phyloP scores from a whole-genome alignment of 371 early-diverging fungal species.

The Paraphysoderma sedebokerense region DNA sequence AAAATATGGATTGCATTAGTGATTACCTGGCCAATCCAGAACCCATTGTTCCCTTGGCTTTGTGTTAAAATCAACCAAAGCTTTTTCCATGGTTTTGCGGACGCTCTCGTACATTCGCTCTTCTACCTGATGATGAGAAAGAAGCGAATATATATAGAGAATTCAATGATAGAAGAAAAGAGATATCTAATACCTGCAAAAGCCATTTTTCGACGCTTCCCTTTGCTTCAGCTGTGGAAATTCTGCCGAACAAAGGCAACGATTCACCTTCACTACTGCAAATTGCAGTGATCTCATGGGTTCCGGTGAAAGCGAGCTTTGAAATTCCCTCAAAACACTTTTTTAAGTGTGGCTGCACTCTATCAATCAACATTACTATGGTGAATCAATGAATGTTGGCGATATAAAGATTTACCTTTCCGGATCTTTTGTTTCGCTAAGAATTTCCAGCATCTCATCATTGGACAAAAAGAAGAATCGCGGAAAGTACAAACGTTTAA shows the following conservation, averaged over 20 bases:
- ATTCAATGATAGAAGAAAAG: too few species aligned
- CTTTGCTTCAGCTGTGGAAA: conserved; percentile 15
- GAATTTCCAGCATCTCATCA: conserved; percentile 36
- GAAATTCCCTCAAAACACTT: conserved; percentile 39
- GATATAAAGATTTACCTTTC: conserved; percentile 2
- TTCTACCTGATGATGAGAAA: too few species aligned
- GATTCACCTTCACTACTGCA: conserved; percentile 33
- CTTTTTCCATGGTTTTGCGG: conserved; percentile 24
- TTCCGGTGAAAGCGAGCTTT: conserved; percentile 19
- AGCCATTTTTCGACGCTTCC: conserved; percentile 40
- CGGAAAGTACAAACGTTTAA: conserved; percentile 31
- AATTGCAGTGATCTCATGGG: conserved; percentile 19
- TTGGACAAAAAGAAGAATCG: conserved; percentile 40
- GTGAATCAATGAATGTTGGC: too few species aligned
- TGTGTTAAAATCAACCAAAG: conserved; percentile 14
- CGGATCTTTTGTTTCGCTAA: conserved; percentile 29
- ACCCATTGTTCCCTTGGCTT: conserved; percentile 28
- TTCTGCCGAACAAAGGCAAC: conserved; percentile 19
- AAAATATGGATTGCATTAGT: too few species aligned
- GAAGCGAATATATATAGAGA: too few species aligned
- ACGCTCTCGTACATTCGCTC: conserved; percentile 34
- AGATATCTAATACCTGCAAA: conserved; percentile 21
- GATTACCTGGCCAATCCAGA: conserved; percentile 30
- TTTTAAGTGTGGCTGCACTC: conserved; percentile 35
- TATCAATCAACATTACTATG: too few species aligned